Percentiles rank a stretch among this genome's conserved stretches.
phyloP scores from a whole-genome alignment of 2,329 filamentous ascomycete species.

The Aspergillus melleus region DNA sequence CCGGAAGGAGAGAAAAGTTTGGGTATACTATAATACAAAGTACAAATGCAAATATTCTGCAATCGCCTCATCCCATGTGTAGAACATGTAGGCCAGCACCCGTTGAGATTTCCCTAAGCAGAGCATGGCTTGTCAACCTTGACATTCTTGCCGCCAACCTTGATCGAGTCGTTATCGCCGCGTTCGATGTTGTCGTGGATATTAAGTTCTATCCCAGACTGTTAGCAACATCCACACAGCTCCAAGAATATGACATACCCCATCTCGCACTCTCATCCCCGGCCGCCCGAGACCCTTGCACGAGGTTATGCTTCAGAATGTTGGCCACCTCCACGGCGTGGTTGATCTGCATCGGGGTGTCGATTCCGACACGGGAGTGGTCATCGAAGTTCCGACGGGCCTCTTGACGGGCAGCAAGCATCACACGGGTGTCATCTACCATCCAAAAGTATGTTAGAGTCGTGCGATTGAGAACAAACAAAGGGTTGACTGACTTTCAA shows the following conservation, averaged over 20 bases:
- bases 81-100: background rate
- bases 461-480: background rate
- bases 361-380: slow-evolving; percentile 61
- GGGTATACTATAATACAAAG: slow-evolving; percentile 43
- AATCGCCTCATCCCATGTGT: background rate
- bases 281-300: slow-evolving; percentile 67
- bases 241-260: slow-evolving; percentile 27
- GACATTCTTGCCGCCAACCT: slow-evolving; percentile 51
- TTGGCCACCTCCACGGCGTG: slow-evolving; percentile 81
- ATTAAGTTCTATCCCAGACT: slow-evolving; percentile 63
- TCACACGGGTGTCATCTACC: slow-evolving; percentile 67
- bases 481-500: slow-evolving; percentile 61
- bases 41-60: slow-evolving; percentile 16
- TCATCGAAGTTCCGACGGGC: slow-evolving; percentile 73
- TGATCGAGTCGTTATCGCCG: slow-evolving; percentile 90
- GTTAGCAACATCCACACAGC: slow-evolving; percentile 6
- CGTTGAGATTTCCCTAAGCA: slow-evolving; percentile 19
- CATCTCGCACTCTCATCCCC: slow-evolving; percentile 35
- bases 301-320: slow-evolving; percentile 79
- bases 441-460: slow-evolving; percentile 10
- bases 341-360: slow-evolving; percentile 64
- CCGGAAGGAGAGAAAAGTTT: slow-evolving; percentile 33
- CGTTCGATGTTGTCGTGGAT: slow-evolving; percentile 92
- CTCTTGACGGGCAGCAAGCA: slow-evolving; percentile 69
- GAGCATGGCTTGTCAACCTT: slow-evolving; percentile 46